phyloP scores from a whole-genome alignment of 305 asterid species.

The Solanum hybrid region DNA sequence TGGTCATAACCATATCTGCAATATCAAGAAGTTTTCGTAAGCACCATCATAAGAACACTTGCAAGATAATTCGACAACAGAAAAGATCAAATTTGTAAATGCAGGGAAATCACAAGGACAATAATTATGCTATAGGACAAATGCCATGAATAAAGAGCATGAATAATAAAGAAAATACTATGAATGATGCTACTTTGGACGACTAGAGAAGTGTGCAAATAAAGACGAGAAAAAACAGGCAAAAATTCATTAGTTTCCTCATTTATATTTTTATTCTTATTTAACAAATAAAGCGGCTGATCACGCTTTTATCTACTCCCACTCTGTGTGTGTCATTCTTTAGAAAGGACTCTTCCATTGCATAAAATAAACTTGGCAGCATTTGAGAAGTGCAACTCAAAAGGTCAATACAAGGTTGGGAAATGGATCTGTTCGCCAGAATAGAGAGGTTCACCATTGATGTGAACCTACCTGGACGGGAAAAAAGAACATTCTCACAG shows the following conservation, averaged over 20 bases:
- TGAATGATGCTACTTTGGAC: not conserved
- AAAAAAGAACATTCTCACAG: not conserved
- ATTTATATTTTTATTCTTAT: not conserved
- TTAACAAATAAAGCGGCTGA: not conserved
- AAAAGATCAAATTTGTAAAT: not conserved
- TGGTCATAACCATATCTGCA: constrained; percentile 70
- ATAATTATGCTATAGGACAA: not conserved
- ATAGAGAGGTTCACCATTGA: not conserved
- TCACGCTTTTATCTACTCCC: not conserved
- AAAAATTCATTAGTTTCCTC: not conserved
- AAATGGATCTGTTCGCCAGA: not conserved
- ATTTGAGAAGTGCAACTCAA: not conserved
- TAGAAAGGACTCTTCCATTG: not conserved
- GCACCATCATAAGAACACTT: not conserved
- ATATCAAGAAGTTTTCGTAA: not conserved
- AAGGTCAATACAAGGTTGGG: not conserved
- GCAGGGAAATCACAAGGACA: not conserved
- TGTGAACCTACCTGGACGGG: not conserved
- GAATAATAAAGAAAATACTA: not conserved
- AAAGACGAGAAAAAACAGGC: not conserved
- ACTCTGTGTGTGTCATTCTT: not conserved
- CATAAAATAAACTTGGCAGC: not conserved
- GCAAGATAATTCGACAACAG: not conserved
- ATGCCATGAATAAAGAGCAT: not conserved
- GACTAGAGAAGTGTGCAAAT: not conserved